Evolutionary conservation across 306 rosid genomes (phyloP).

Genomic region (Begonia peltatifolia): DNA sequence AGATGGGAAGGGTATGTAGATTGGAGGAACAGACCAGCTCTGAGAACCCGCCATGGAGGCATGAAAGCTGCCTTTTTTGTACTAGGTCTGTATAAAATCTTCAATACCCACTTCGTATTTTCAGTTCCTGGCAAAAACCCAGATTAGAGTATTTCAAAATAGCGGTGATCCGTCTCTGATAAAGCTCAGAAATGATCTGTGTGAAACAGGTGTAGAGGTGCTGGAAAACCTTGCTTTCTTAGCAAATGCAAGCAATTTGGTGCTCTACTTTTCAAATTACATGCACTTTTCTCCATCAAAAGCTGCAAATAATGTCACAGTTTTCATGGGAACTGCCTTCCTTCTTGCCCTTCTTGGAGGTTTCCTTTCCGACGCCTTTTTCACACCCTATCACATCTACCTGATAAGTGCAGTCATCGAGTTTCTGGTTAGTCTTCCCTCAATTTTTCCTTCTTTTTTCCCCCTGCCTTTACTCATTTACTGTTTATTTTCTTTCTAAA

Average conservation of each 20-base stretch:
- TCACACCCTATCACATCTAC: slow-evolving; percentile 75
- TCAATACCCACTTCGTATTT: not conserved
- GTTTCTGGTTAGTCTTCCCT: slow-evolving; percentile 40
- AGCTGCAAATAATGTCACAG: slow-evolving; percentile 79
- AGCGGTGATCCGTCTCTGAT: not conserved
- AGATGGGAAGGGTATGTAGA: slow-evolving; percentile 84
- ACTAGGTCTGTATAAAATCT: slow-evolving; percentile 32
- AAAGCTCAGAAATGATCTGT: not conserved
- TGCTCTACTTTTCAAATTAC: slow-evolving; percentile 33
- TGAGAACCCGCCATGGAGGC: slow-evolving; percentile 75
- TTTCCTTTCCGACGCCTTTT: slow-evolving; percentile 71
- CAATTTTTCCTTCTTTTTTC: not conserved
- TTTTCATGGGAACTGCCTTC: slow-evolving; percentile 95
- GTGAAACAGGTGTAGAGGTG: slow-evolving; percentile 50
- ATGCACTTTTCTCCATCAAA: slow-evolving; percentile 81
- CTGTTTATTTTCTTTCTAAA: not conserved
- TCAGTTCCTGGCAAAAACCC: not conserved
- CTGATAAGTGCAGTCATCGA: slow-evolving; percentile 68
- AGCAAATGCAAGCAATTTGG: slow-evolving; percentile 95
- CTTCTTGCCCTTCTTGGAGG: slow-evolving; percentile 96
- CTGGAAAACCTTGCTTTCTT: slow-evolving; percentile 82
- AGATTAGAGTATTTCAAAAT: not conserved
- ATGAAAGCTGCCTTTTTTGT: slow-evolving; percentile 77
- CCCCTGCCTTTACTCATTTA: not conserved
- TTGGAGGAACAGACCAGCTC: slow-evolving; percentile 68